Percentiles rank a stretch among this genome's conserved stretches.
These are phyloP conservation scores for Gorgonomyces haynaldii DNA, from an alignment of 192 early-diverging fungal genomes.

Conservation along the genomic window DNA sequence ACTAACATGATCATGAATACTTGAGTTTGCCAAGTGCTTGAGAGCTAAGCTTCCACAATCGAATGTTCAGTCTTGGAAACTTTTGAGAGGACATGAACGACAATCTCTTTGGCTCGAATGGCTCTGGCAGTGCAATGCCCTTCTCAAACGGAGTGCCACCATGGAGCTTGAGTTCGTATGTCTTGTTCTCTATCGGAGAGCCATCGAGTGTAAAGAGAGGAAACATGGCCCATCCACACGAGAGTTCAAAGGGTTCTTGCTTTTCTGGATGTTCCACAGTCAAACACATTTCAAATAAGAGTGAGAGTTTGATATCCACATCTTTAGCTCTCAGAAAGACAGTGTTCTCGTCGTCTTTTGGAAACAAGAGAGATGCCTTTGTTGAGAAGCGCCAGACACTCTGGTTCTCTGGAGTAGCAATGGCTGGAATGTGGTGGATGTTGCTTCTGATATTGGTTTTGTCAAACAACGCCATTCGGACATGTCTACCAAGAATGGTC, in stretches of 20 bases:
- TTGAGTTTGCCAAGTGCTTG: conserved; percentile 24
- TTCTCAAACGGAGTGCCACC: conserved; percentile 34
- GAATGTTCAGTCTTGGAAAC: conserved; percentile 27
- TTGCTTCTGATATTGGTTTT: conserved; percentile 29
- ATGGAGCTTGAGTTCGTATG: conserved; percentile 32
- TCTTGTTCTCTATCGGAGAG: conserved; percentile 31
- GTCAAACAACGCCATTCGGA: conserved; percentile 38
- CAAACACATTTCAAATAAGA: conserved; percentile 37
- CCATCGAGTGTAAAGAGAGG: conserved; percentile 37
- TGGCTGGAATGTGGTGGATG: conserved; percentile 32
- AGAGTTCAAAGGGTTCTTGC: conserved; percentile 16
- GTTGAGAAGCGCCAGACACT: conserved; percentile 30
- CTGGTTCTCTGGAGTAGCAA: conserved; percentile 11
- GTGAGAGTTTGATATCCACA: conserved; percentile 27
- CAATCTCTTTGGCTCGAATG: conserved; percentile 14
- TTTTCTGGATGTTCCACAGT: conserved; percentile 13
- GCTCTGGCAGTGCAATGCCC: conserved; percentile 14
- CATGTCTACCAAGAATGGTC: conserved; percentile 24
- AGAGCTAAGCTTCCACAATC: conserved; percentile 33
- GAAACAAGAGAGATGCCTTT: conserved; percentile 33
- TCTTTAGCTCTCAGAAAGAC: conserved; percentile 31
- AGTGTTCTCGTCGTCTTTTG: conserved; percentile 37
- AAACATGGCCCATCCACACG: conserved; percentile 38
- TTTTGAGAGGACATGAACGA: conserved; percentile 14
- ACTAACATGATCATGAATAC: conserved; percentile 18